phyloP scores from a whole-genome alignment of 2,329 filamentous ascomycete genomes.

The Talaromyces islandicus region DNA sequence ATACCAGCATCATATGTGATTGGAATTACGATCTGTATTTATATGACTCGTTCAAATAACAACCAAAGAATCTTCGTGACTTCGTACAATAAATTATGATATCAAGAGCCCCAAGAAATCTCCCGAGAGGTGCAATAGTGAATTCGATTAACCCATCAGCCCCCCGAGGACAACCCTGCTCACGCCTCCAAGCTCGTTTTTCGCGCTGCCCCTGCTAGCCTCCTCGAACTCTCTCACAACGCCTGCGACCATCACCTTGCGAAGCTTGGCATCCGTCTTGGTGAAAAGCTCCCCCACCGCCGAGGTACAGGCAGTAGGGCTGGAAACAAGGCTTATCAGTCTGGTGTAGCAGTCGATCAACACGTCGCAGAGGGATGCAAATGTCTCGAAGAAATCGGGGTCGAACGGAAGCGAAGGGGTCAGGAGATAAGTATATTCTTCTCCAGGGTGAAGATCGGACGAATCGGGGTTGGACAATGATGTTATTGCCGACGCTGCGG shows the following conservation, averaged over 20 bases:
- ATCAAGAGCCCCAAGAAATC: background rate
- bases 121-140: background rate
- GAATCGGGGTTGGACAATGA: constrained; percentile 44
- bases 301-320: constrained; percentile 65
- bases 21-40: background rate
- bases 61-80: background rate
- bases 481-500: constrained; percentile 31
- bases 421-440: constrained; percentile 81
- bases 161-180: constrained; percentile 86
- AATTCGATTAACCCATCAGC: constrained; percentile 51
- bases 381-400: constrained; percentile 94
- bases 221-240: constrained; percentile 93
- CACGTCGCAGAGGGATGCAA: constrained; percentile 90
- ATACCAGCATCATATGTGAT: background rate
- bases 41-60: background rate
- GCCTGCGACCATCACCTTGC: constrained; percentile 82
- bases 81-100: background rate
- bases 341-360: constrained; percentile 86
- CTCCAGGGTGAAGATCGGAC: constrained; percentile 65
- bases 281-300: constrained; percentile 76
- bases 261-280: constrained; percentile 78
- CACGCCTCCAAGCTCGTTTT: constrained; percentile 75
- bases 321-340: constrained; percentile 68
- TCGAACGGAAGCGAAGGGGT: constrained; percentile 94
- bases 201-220: constrained; percentile 66